Percentiles rank a stretch among this genome's conserved stretches.
phyloP scores from a whole-genome alignment of 306 rosid species.

The Gillenia trifoliata region DNA sequence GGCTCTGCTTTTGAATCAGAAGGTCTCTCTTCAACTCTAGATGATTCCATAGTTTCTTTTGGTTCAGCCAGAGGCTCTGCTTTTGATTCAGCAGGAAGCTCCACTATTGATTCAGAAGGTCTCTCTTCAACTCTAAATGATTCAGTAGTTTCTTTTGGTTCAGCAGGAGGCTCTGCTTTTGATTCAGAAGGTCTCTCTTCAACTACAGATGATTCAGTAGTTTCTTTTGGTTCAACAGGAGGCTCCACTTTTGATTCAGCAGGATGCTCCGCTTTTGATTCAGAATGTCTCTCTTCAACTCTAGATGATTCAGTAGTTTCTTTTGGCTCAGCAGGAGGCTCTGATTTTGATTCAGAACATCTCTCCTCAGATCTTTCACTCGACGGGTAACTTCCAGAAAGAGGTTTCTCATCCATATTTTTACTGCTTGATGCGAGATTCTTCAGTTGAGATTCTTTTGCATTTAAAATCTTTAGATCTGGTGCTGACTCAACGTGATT shows the following conservation, averaged over 20 bases:
- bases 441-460: slow-evolving; percentile 37
- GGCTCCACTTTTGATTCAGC: slow-evolving; percentile 29
- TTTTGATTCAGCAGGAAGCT: slow-evolving; percentile 25
- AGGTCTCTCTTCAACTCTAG: slow-evolving; percentile 30
- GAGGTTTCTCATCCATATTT: slow-evolving; percentile 37
- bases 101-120: slow-evolving; percentile 22
- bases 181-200: slow-evolving; percentile 32
- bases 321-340: slow-evolving; percentile 29
- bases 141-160: slow-evolving; percentile 18
- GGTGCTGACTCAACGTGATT: slow-evolving; percentile 29
- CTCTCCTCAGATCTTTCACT: slow-evolving; percentile 40
- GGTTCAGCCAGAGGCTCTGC: slow-evolving; percentile 30
- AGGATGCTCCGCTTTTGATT: slow-evolving; percentile 25
- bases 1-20: slow-evolving; percentile 29
- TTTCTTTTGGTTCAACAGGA: slow-evolving; percentile 27
- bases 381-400: slow-evolving; percentile 17
- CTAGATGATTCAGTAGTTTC: slow-evolving; percentile 21
- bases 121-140: slow-evolving; percentile 33
- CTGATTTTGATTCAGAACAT: slow-evolving; percentile 26
- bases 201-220: slow-evolving; percentile 20
- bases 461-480: slow-evolving; percentile 28
- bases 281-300: slow-evolving; percentile 29
- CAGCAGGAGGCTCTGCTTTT: slow-evolving; percentile 34
- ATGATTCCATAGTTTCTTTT: slow-evolving; percentile 22
- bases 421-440: slow-evolving; percentile 33